Base-by-base conservation (phyloP, 148 eudicot genomes). In the Vaccinium myrtillus region DNA sequence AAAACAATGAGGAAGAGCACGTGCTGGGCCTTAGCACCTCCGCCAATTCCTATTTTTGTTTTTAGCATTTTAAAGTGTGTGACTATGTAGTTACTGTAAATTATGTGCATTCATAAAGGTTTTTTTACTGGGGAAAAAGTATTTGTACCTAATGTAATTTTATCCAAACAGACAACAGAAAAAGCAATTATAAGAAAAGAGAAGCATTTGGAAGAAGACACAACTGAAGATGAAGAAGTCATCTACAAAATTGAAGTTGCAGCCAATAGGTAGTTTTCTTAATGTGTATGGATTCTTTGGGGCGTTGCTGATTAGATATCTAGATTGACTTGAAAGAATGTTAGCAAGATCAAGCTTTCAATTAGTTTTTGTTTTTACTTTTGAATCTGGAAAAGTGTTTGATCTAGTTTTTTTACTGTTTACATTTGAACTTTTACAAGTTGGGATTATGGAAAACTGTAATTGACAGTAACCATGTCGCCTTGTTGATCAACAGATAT, bases 191-290 rank as follows among this genome's bases (percentile, higher is more conserved):
- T 94, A 46, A 85, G 98, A 78, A 95, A 95, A 87, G 99, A 97
- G 84, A 95, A 91, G 87, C 99, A 95, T 88, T 81, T 97, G 84
- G 91, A 87, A 56, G 95, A 90, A 1, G 94, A 88, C 13, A 82
- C 89, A 4, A 75, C 90, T 5, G 98, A 88, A 13, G 96, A 91
- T 76, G 98, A 95, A 88, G 98, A 97, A 85, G 78, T 92, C 2
- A 97, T 97, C 23, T 97, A 97, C 92, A 97, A 97, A 87, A 94
- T 97, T 81, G 99, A 97, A 83, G 93, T 97, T 18, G 91, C 98
- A 39, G 99, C 99, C 4, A 97, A 97, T 86, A 91, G 99, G 99
- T 95, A 91, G 2, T 48, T 6, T 43, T 56, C n/a, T 43, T 58
- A 27, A 21, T n/a, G 36, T 67, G 14, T n/a, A 27, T 23, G 63